phyloP scores from a whole-genome alignment of 2,329 filamentous ascomycete genomes.

The Penicillium olsonii region DNA sequence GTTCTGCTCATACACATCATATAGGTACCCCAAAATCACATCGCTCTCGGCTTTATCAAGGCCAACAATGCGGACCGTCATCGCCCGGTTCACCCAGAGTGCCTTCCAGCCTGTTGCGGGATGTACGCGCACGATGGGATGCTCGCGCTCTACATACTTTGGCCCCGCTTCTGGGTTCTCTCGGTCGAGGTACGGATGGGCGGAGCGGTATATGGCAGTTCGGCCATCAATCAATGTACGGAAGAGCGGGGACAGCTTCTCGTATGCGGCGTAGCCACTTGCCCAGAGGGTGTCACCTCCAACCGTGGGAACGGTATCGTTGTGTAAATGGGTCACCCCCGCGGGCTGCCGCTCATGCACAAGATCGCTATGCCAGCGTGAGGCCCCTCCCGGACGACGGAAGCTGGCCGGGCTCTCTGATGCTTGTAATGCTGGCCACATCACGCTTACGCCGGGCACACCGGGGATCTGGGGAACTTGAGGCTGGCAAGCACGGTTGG shows the following conservation, averaged over 20 bases:
- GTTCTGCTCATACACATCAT: constrained; percentile 68
- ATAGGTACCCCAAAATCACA: constrained; percentile 66
- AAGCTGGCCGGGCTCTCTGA: constrained; percentile 64
- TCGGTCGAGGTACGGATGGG: constrained; percentile 68
- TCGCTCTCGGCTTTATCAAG: constrained; percentile 70
- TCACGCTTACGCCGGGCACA: constrained; percentile 63
- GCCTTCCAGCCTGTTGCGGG: constrained; percentile 75
- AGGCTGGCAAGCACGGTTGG: constrained; percentile 48
- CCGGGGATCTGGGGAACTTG: constrained; percentile 72
- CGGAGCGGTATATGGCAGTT: constrained; percentile 64
- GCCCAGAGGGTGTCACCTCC: constrained; percentile 76
- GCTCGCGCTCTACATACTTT: constrained; percentile 65
- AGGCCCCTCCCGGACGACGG: constrained; percentile 67
- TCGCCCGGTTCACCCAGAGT: constrained; percentile 69
- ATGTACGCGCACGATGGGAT: constrained; percentile 70
- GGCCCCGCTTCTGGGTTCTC: constrained; percentile 62
- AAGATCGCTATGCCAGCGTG: constrained; percentile 69
- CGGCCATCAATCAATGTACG: constrained; percentile 70
- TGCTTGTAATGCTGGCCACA: constrained; percentile 69
- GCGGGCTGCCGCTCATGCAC: constrained; percentile 72
- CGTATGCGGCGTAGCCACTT: constrained; percentile 69
- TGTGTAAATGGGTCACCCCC: constrained; percentile 69
- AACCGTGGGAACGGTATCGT: constrained; percentile 64
- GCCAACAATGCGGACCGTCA: constrained; percentile 69
- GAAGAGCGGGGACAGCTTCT: constrained; percentile 71